Evolutionary conservation across 2,329 filamentous ascomycete species (phyloP).

Genomic region (Mycosphaerelloides madeirae): DNA sequence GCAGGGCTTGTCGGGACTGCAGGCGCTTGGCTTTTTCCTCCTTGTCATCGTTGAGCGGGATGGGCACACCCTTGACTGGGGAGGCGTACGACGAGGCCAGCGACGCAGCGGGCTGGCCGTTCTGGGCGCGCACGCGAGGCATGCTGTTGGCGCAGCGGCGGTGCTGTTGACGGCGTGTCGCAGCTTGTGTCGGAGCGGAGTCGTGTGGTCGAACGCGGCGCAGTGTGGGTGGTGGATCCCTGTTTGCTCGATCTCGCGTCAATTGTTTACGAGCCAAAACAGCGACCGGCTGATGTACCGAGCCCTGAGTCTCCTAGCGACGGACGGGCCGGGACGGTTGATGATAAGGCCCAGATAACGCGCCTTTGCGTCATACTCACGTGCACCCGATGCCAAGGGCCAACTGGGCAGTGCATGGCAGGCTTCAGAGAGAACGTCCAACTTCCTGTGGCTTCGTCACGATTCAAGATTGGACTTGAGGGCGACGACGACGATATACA

Average conservation of each 20-base stretch:
- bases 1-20: conserved; percentile 79
- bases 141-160: conserved; percentile 18
- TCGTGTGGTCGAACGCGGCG: neutral
- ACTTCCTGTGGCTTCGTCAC: too few relatives aligned
- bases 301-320: too few relatives aligned
- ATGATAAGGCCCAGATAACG: too few relatives aligned
- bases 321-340: too few relatives aligned
- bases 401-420: too few relatives aligned
- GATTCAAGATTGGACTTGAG: too few relatives aligned
- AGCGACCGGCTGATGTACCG: too few relatives aligned
- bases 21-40: conserved; percentile 85
- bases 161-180: neutral
- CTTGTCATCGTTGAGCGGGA: conserved; percentile 92
- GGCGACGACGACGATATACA: too few relatives aligned
- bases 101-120: conserved; percentile 45
- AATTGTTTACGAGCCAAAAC: neutral
- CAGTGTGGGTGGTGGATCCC: too few relatives aligned
- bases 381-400: too few relatives aligned
- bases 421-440: too few relatives aligned
- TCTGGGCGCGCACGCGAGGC: conserved; percentile 39
- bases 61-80: conserved; percentile 56
- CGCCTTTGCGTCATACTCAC: too few relatives aligned
- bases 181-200: neutral
- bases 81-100: conserved; percentile 35
- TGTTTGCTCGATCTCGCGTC: neutral